These are phyloP conservation scores for Fusarium lateritium DNA, from an alignment of 2,329 filamentous ascomycete genomes.

Conservation along the genomic window DNA sequence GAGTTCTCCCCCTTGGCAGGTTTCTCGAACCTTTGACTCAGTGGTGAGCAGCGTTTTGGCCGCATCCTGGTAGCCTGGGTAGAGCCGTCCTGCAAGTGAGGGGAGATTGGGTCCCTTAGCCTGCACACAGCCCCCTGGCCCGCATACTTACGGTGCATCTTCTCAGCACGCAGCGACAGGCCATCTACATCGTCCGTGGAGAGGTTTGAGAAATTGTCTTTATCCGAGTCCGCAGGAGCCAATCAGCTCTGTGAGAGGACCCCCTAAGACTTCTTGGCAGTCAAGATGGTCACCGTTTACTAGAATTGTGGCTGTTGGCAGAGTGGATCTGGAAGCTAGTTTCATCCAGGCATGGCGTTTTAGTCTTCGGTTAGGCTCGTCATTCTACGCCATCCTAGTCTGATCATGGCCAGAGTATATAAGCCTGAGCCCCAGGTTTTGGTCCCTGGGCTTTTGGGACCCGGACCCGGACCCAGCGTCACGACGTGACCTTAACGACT, in stretches of 20 bases:
- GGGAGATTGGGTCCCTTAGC: conserved; percentile 26
- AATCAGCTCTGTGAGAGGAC: conserved; percentile 39
- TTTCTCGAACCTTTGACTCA: conserved; percentile 35
- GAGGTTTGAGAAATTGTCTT: conserved; percentile 23
- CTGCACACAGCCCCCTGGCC: conserved; percentile 46
- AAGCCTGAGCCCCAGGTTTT: conserved; percentile 39
- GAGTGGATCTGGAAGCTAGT: conserved; percentile 44
- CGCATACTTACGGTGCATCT: conserved; percentile 29
- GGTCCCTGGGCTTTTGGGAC: conserved; percentile 22
- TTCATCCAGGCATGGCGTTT: conserved; percentile 40
- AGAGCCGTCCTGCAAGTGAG: conserved; percentile 36
- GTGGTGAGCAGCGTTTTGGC: conserved; percentile 26
- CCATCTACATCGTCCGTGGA: conserved; percentile 40
- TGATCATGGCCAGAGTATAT: conserved; percentile 45
- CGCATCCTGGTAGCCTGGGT: conserved; percentile 32
- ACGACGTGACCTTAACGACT: conserved; percentile 40
- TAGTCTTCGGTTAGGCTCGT: conserved; percentile 39
- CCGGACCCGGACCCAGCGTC: conserved; percentile 37
- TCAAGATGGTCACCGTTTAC: conserved; percentile 38
- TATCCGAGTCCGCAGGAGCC: conserved; percentile 37
- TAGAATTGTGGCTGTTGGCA: conserved; percentile 45
- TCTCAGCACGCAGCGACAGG: conserved; percentile 20
- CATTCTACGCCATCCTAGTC: conserved; percentile 43
- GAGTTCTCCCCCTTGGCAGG: conserved; percentile 17
- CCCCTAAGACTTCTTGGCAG: conserved; percentile 40